These are phyloP conservation scores for Kuraishia molischiana DNA, from an alignment of 805 yeast genomes.

Conservation along the genomic window DNA sequence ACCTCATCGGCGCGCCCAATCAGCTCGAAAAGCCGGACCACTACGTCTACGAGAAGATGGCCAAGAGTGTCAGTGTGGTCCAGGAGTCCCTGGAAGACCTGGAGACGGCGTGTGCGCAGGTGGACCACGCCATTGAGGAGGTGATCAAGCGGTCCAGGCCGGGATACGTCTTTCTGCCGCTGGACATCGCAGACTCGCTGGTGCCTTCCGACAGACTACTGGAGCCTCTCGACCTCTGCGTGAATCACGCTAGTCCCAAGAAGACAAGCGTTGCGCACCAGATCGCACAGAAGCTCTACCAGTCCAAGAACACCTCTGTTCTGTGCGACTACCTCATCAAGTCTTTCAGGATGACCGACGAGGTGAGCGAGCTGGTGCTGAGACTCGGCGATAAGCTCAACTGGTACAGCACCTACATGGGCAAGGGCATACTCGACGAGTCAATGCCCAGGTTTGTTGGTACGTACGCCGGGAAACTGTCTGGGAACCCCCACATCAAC, in stretches of 20 bases:
- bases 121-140: conserved; percentile 55
- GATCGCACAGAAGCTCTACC: conserved; percentile 20
- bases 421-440: conserved; percentile 31
- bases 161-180: conserved; percentile 73
- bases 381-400: conserved; percentile 25
- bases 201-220: conserved; percentile 28
- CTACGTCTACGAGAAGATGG: conserved; percentile 54
- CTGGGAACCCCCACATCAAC: conserved; percentile 21
- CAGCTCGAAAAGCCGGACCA: conserved; percentile 51
- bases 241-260: too few relatives aligned
- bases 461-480: conserved; percentile 27
- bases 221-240: conserved; percentile 17
- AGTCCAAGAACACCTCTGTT: conserved; percentile 25
- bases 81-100: conserved; percentile 38
- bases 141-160: conserved; percentile 59
- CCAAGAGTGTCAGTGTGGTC: conserved; percentile 44
- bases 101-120: conserved; percentile 39
- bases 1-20: conserved; percentile 44
- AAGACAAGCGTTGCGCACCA: conserved; percentile 14
- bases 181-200: conserved; percentile 44
- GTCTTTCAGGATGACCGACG: conserved; percentile 24
- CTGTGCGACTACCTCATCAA: conserved; percentile 30
- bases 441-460: conserved; percentile 31
- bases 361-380: conserved; percentile 19
- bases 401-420: conserved; percentile 28